A percentile compares a stretch with the other conserved stretches of the same genome.
These are phyloP conservation scores for Raffaelea ambrosiae DNA, from an alignment of 2,329 filamentous ascomycete genomes.

Conservation along the genomic window DNA sequence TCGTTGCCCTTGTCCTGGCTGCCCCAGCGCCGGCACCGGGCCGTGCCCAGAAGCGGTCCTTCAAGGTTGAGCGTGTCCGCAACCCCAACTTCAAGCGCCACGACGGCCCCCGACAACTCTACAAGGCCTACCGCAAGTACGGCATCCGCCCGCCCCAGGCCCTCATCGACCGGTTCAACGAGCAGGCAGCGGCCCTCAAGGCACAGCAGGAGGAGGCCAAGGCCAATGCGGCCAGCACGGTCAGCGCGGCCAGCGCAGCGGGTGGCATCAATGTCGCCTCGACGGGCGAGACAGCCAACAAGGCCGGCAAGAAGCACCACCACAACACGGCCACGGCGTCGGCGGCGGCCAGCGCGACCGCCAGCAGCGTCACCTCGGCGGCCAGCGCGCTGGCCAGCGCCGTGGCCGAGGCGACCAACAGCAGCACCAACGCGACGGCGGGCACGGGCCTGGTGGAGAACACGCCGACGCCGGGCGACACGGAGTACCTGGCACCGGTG, in stretches of 20 bases:
- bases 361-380: slow-evolving; percentile 16
- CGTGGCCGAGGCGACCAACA: slow-evolving; percentile 17
- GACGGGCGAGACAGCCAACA: slow-evolving; percentile 1
- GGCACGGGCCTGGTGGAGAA: slow-evolving; percentile 52
- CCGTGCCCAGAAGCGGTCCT: slow-evolving; percentile 44
- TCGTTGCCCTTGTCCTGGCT: slow-evolving; percentile 33
- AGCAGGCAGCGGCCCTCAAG: slow-evolving; percentile 12
- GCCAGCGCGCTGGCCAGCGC: slow-evolving; percentile 2
- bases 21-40: slow-evolving; percentile 38
- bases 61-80: slow-evolving; percentile 50
- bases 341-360: slow-evolving; percentile 13
- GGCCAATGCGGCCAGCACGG: too few species aligned
- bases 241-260: too few species aligned
- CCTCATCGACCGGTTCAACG: slow-evolving; percentile 28
- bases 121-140: slow-evolving; percentile 62
- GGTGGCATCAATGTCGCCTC: not conserved
- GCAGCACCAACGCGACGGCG: slow-evolving; percentile 15
- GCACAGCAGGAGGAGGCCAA: not conserved
- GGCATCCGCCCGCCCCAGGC: slow-evolving; percentile 41
- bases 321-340: not conserved
- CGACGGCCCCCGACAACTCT: slow-evolving; percentile 53
- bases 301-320: not conserved
- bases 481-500: slow-evolving; percentile 62
- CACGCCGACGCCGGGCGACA: slow-evolving; percentile 55
- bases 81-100: slow-evolving; percentile 44